Evolutionary conservation across 139 green algal genomes (phyloP).

Genomic region (Micractinium conductrix): DNA sequence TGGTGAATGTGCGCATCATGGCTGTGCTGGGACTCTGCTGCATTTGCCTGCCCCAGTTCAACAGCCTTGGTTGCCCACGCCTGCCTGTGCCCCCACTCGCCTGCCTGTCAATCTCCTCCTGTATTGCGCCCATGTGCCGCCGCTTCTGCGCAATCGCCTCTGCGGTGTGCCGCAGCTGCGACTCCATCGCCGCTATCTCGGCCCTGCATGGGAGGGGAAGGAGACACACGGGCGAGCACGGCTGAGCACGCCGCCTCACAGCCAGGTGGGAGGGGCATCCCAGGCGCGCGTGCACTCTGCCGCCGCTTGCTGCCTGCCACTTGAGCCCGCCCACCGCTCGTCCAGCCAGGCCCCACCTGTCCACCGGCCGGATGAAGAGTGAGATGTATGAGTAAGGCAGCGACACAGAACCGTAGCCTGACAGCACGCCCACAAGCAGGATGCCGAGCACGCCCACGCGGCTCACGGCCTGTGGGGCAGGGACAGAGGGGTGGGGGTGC

Average conservation of each 20-base stretch:
- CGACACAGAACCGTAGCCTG: conserved; percentile 90
- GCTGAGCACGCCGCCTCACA: too few species aligned
- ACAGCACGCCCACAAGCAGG: conserved; percentile 92
- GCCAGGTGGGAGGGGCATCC: too few species aligned
- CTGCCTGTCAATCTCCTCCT: conserved; percentile 53
- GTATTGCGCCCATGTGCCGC: conserved; percentile 55
- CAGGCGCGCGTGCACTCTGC: too few species aligned
- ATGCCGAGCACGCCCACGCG: conserved; percentile 92
- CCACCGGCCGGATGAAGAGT: conserved; percentile 87
- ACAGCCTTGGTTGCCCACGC: neutral
- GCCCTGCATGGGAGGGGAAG: conserved; percentile 3
- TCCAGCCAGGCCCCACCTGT: conserved; percentile 7
- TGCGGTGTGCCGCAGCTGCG: conserved; percentile 74
- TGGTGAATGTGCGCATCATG: too few species aligned
- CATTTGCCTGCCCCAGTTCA: too few species aligned
- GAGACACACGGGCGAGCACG: neutral
- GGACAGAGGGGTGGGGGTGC: neutral
- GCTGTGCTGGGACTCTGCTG: neutral
- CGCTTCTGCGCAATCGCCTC: conserved; percentile 71
- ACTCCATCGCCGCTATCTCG: conserved; percentile 84
- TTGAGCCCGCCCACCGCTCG: neutral
- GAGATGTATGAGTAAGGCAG: conserved; percentile 94
- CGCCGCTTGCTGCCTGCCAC: too few species aligned
- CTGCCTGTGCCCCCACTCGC: neutral
- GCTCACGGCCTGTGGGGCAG: conserved; percentile 68